Percentiles rank a stretch among this genome's conserved stretches.
phyloP scores from a whole-genome alignment of 305 asterid species.

The Fraxinus angustifolia region DNA sequence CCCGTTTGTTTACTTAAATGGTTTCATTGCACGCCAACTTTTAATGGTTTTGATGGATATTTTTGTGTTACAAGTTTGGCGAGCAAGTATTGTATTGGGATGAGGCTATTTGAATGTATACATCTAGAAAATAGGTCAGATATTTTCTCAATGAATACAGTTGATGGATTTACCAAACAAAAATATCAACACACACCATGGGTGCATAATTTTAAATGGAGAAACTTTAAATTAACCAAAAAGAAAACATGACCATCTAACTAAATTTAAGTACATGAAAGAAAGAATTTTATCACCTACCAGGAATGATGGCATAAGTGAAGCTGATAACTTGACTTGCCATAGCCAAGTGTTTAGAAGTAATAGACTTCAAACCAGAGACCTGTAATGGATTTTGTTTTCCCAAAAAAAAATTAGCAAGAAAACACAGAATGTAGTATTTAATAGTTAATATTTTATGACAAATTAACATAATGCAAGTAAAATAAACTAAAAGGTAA shows the following conservation, averaged over 20 bases:
- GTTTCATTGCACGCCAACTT: not conserved
- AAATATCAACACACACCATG: not conserved
- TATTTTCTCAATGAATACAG: not conserved
- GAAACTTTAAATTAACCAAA: not conserved
- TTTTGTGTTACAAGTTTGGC: not conserved
- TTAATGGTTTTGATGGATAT: not conserved
- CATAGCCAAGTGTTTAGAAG: constrained; percentile 97
- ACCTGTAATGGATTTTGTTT: constrained; percentile 57
- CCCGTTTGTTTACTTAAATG: not conserved
- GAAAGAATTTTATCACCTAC: constrained; percentile 43
- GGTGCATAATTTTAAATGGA: not conserved
- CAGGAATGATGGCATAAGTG: constrained; percentile 80
- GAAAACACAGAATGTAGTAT: not conserved
- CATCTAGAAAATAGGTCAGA: not conserved
- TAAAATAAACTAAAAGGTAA: not conserved
- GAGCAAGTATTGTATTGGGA: not conserved
- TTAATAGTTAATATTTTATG: not conserved
- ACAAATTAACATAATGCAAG: constrained; percentile 16
- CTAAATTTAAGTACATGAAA: not conserved
- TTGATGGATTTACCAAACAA: not conserved
- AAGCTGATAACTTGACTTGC: constrained; percentile 97
- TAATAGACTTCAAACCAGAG: constrained; percentile 97
- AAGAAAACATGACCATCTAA: not conserved
- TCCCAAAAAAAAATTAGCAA: not conserved
- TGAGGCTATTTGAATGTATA: not conserved